Conservation (phyloP, 106 monocot genomes). For the Amphibolis antarctica region DNA sequence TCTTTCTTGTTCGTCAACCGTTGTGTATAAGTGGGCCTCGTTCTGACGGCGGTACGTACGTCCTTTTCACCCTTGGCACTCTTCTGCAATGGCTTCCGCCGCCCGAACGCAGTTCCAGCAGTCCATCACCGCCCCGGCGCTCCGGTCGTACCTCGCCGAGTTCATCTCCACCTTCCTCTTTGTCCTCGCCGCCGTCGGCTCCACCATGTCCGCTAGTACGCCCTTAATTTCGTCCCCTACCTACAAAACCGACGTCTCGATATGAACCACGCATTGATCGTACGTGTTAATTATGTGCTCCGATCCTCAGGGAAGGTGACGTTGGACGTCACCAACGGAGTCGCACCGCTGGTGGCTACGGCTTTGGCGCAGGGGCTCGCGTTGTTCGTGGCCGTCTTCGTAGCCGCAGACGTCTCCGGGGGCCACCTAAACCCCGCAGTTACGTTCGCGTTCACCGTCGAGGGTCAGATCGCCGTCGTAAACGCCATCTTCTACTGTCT, state of each 20-base stretch:
- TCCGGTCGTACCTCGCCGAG: conserved; percentile 78
- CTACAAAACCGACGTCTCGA: not conserved
- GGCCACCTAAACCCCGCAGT: conserved; percentile 86
- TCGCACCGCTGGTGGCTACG: conserved; percentile 59
- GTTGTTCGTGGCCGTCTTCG: conserved; percentile 55
- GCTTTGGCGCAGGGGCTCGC: conserved; percentile 62
- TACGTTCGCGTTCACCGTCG: conserved; percentile 59
- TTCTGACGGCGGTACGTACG: too few species aligned
- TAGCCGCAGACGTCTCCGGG: conserved; percentile 62
- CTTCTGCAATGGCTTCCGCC: conserved; percentile 35
- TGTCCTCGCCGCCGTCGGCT: conserved; percentile 63
- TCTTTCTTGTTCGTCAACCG: too few species aligned
- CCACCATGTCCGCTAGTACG: conserved; percentile 56
- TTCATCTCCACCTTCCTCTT: conserved; percentile 93
- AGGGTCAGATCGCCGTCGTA: conserved; percentile 44
- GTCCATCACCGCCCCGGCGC: conserved; percentile 36
- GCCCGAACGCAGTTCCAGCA: conserved; percentile 25
- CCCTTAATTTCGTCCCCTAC: not conserved
- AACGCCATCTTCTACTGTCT: conserved; percentile 55
- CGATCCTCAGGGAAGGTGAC: conserved; percentile 87
- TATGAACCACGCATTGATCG: not conserved
- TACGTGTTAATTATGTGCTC: too few species aligned
- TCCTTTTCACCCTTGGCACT: too few species aligned
- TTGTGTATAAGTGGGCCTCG: too few species aligned
- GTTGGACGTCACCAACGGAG: conserved; percentile 43